These are phyloP conservation scores for Botrytis fragariae DNA, from an alignment of 2,329 filamentous ascomycete genomes.

Conservation along the genomic window DNA sequence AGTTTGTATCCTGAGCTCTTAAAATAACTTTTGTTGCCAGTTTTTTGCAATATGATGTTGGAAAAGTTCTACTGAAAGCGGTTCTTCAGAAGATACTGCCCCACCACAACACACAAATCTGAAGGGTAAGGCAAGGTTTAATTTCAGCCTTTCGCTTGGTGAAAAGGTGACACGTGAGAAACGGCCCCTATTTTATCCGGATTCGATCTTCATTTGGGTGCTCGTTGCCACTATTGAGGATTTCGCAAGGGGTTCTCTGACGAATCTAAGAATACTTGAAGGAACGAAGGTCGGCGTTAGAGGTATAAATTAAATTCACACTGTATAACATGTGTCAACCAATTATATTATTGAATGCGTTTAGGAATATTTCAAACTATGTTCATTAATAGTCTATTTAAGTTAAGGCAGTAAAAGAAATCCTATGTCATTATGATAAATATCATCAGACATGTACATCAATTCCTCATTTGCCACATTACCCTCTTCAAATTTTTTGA, in stretches of 20 bases:
- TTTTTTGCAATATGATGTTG: constrained; percentile 4
- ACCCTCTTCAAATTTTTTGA: constrained; percentile 1
- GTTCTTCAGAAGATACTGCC: constrained; percentile 10
- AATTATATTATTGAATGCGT: neutral
- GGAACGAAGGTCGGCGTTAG: neutral
- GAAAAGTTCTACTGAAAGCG: constrained; percentile 19
- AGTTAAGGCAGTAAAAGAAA: neutral
- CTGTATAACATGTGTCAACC: neutral
- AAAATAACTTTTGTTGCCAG: neutral
- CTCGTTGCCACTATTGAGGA: neutral
- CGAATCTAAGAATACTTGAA: neutral
- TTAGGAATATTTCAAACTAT: neutral
- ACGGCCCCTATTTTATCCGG: constrained; percentile 13
- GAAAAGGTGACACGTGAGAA: neutral
- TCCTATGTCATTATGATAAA: constrained; percentile 6
- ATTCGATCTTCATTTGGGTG: neutral
- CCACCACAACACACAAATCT: constrained; percentile 17
- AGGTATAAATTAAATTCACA: neutral
- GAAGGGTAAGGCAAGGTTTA: constrained; percentile 10
- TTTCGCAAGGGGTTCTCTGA: too few species aligned
- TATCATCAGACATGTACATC: constrained; percentile 14
- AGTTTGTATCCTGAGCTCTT: neutral
- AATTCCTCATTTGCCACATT: constrained; percentile 8
- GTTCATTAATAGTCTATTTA: constrained; percentile 16
- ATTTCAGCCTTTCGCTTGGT: constrained; percentile 20